Percentiles rank a stretch among this genome's conserved stretches.
Evolutionary conservation across 2,329 filamentous ascomycete species (phyloP).

Genomic region (Claviceps purpurea): DNA sequence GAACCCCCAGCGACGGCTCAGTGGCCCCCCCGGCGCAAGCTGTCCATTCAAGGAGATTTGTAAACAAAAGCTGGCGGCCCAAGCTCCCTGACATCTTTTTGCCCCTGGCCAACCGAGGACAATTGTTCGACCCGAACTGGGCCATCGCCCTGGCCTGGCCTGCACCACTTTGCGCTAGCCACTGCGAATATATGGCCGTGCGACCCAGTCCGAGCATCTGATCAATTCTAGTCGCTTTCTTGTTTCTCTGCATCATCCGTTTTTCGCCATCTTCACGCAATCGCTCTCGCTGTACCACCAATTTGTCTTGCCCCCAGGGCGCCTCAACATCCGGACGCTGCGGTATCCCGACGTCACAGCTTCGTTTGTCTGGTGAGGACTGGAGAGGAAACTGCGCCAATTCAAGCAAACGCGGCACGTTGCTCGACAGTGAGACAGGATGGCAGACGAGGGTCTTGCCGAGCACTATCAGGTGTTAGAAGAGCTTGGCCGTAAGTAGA

Average conservation of each 20-base stretch:
- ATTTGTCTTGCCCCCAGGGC: background rate
- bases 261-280: background rate
- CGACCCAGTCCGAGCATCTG: constrained; percentile 1
- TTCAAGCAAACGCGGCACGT: constrained; percentile 2
- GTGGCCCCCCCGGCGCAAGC: constrained; percentile 12
- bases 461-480: constrained; percentile 89
- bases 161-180: background rate
- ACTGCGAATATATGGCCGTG: constrained; percentile 1
- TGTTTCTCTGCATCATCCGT: background rate
- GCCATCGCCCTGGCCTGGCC: constrained; percentile 1
- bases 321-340: background rate
- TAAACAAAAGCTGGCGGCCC: constrained; percentile 26
- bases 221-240: background rate
- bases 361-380: background rate
- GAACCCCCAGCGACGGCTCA: background rate
- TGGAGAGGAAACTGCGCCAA: background rate
- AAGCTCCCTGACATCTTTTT: constrained; percentile 17
- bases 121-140: constrained; percentile 5
- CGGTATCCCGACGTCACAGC: background rate
- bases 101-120: constrained; percentile 21
- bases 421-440: constrained; percentile 20
- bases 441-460: constrained; percentile 56
- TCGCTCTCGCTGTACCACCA: background rate
- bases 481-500: constrained; percentile 76
- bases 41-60: constrained; percentile 25